Evolutionary conservation across 208 protist genomes (phyloP).

Genomic region (Vickermania spadyakhi): DNA sequence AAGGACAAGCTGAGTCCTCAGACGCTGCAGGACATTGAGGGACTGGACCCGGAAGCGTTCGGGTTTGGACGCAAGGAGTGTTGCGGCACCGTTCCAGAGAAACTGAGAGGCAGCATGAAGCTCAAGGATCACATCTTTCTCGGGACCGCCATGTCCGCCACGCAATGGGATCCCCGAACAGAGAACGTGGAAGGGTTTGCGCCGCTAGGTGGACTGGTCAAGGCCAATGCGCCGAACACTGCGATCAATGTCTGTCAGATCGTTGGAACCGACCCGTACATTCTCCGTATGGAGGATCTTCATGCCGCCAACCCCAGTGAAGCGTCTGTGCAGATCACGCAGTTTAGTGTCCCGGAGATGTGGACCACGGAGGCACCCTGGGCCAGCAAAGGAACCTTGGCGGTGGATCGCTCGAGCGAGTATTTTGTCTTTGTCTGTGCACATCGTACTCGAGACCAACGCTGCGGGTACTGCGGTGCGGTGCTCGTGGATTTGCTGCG

Average conservation of each 20-base stretch:
- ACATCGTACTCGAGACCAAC: constrained; percentile 64
- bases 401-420: constrained; percentile 66
- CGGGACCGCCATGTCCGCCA: constrained; percentile 38
- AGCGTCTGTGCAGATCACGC: constrained; percentile 17
- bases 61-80: constrained; percentile 85
- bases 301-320: background rate
- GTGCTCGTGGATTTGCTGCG: constrained; percentile 78
- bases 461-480: constrained; percentile 85
- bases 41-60: constrained; percentile 50
- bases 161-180: constrained; percentile 47
- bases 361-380: constrained; percentile 31
- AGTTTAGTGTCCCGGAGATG: constrained; percentile 23
- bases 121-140: constrained; percentile 78
- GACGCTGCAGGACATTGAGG: constrained; percentile 83
- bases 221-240: constrained; percentile 21
- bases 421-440: constrained; percentile 82
- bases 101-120: constrained; percentile 70
- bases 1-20: constrained; percentile 32
- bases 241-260: constrained; percentile 32
- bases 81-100: constrained; percentile 56
- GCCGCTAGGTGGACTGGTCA: constrained; percentile 22
- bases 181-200: constrained; percentile 60
- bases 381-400: constrained; percentile 48
- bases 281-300: constrained; percentile 39
- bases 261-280: constrained; percentile 29